A percentile compares a stretch with the other conserved stretches of the same genome.
Conservation (phyloP, 1,139 yeast genomes). For the Zygoascus sp. region DNA sequence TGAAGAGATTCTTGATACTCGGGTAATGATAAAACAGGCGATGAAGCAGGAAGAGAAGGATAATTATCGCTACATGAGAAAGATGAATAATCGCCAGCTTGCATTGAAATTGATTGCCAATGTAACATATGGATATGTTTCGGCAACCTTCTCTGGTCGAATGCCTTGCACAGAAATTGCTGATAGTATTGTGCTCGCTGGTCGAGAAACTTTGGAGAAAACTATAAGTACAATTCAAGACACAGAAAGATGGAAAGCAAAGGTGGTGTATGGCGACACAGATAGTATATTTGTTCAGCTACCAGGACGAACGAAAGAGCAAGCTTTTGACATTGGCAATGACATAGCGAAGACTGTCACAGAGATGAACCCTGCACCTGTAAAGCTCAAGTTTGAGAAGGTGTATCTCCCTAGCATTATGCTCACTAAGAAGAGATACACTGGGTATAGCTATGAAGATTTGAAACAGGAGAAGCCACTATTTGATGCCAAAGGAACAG, state of each 20-base stretch:
- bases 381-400: slow-evolving; percentile 82
- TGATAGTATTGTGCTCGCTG: slow-evolving; percentile 89
- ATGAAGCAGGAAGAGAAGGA: slow-evolving; percentile 45
- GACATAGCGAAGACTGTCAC: slow-evolving; percentile 65
- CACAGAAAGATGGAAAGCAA: slow-evolving; percentile 67
- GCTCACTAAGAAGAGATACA: slow-evolving; percentile 83
- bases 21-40: slow-evolving; percentile 73
- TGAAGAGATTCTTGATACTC: slow-evolving; percentile 70
- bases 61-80: slow-evolving; percentile 46
- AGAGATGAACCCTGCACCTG: slow-evolving; percentile 69
- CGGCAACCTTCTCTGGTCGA: slow-evolving; percentile 91
- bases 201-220: slow-evolving; percentile 71
- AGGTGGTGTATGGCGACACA: slow-evolving; percentile 95
- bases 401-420: slow-evolving; percentile 84
- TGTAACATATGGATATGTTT: slow-evolving; percentile 92
- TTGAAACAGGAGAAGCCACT: slow-evolving; percentile 52
- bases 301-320: slow-evolving; percentile 72
- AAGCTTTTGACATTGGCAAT: slow-evolving; percentile 73
- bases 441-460: slow-evolving; percentile 72
- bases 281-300: slow-evolving; percentile 87
- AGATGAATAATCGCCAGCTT: slow-evolving; percentile 72
- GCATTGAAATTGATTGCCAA: slow-evolving; percentile 89
- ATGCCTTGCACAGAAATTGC: slow-evolving; percentile 97
- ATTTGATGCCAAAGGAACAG: slow-evolving; percentile 96
- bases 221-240: slow-evolving; percentile 67